These are phyloP conservation scores for Zasmidium citrigriseum DNA, from an alignment of 2,329 filamentous ascomycete species.

Conservation along the genomic window DNA sequence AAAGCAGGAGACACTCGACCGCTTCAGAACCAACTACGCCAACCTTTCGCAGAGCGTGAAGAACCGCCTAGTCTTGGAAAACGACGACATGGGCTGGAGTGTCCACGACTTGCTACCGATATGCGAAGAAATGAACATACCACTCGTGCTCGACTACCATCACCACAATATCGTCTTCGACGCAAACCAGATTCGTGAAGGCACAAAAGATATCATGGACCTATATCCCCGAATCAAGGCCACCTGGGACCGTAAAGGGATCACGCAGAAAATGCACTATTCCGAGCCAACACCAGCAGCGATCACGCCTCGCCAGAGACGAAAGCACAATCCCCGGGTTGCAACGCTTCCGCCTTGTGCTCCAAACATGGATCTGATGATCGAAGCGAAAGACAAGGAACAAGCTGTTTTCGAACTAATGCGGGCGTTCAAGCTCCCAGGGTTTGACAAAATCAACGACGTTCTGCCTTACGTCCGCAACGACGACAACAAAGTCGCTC, in stretches of 20 bases:
- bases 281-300: conserved; percentile 78
- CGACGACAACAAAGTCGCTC: conserved; percentile 67
- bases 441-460: conserved; percentile 73
- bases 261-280: conserved; percentile 96
- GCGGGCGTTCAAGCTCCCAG: conserved; percentile 81
- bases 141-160: conserved; percentile 87
- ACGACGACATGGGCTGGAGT: conserved; percentile 91
- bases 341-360: conserved; percentile 78
- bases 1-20: conserved; percentile 73
- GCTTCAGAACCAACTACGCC: conserved; percentile 76
- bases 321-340: conserved; percentile 84
- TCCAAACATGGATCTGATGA: conserved; percentile 92
- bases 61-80: conserved; percentile 82
- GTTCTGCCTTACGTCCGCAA: conserved; percentile 73
- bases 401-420: conserved; percentile 95
- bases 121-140: conserved; percentile 93
- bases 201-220: conserved; percentile 75
- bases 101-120: conserved; percentile 87
- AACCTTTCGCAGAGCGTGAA: conserved; percentile 70
- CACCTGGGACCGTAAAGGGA: conserved; percentile 82
- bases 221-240: conserved; percentile 76
- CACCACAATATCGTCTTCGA: conserved; percentile 96
- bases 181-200: conserved; percentile 70
- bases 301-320: conserved; percentile 72
- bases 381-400: conserved; percentile 97